Evolutionary conservation across 2,329 filamentous ascomycete species (phyloP), one percentile per base, ranked within the genome.

Genomic region (Cladosporium austrohemisphaericum): DNA sequence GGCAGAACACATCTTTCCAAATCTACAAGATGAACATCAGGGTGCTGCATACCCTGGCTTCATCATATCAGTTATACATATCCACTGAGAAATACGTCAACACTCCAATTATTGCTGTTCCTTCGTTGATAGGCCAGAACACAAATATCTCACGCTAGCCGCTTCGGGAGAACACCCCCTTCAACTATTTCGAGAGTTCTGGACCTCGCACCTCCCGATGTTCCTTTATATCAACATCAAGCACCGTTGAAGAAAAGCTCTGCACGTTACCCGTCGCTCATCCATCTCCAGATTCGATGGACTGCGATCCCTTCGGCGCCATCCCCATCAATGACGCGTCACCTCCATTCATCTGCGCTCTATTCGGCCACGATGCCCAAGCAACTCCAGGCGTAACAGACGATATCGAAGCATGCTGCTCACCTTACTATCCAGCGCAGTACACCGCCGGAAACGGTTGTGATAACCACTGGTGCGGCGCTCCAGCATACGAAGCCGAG

Each of bases 391-490:
- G 25, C 11, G 14, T 41, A 14, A 28, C 11, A 13, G 11, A 41
- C 14, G 38, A 41, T 13, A 41, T 41, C 11, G 13, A 29, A 22
- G 18, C 25, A 10, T 41, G 38, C 38, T 41, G 38, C 23, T 41
- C 38, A 13, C 38, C 38, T 4, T 41, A 41, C 38, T 41, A 41
- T n/a, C 11, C 23, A 22, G 23, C 38, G 5, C 38, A 41, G 8
- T 41, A 29, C 16, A 41, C 38, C 1, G 31, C 25, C 5, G 38
- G 23, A 5, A 20, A 41, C 13, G 38, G 38, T 26, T 41, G 38
- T 16, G 38, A 41, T 26, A 23, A 41, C 6, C 38, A 41, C 25
- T 41, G 38, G 38, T 41, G 38, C 38, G 38, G 38, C 10, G 38
- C 14, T 5, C 38, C 38, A 4, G 38, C 38, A 6, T 41, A 41